Evolutionary conservation across 371 early-diverging fungal genomes (phyloP).

Genomic region (Rhizopus arrhizus): DNA sequence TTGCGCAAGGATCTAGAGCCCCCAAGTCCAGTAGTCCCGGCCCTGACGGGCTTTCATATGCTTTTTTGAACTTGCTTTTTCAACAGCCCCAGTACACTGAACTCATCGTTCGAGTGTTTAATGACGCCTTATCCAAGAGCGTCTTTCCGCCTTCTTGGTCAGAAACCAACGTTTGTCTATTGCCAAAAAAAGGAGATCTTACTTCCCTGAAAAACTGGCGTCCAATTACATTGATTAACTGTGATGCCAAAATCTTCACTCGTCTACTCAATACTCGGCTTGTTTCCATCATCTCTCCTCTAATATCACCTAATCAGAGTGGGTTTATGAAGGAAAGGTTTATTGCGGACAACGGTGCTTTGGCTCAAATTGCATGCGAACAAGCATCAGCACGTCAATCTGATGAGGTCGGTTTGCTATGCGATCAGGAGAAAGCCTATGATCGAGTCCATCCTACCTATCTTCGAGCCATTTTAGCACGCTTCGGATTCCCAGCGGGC

Average conservation of each 20-base stretch:
- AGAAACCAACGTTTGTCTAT: slow-evolving; percentile 16
- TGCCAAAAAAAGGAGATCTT: slow-evolving; percentile 20
- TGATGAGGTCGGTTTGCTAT: slow-evolving; percentile 6
- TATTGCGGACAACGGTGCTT: slow-evolving; percentile 16
- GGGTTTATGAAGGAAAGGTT: slow-evolving; percentile 9
- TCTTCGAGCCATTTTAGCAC: neutral
- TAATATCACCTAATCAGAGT: slow-evolving; percentile 11
- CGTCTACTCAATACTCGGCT: slow-evolving; percentile 22
- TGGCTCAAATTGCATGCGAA: slow-evolving; percentile 2
- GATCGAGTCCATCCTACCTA: slow-evolving; percentile 22
- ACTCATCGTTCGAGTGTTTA: neutral
- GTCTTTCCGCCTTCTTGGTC: slow-evolving; percentile 19
- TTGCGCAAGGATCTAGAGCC: neutral
- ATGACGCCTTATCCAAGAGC: neutral
- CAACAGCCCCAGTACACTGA: no score
- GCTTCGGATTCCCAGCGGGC: slow-evolving; percentile 11
- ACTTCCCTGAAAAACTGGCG: neutral
- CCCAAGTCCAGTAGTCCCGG: slow-evolving; percentile 14
- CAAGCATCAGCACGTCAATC: slow-evolving; percentile 3
- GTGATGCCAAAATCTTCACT: slow-evolving; percentile 32
- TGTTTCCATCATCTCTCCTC: neutral
- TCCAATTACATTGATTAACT: slow-evolving; percentile 25
- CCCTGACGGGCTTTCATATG: slow-evolving; percentile 9
- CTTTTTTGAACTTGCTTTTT: neutral
- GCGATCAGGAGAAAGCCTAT: slow-evolving; percentile 28